A percentile compares a stretch with the other conserved stretches of the same genome.
Evolutionary conservation across 108 stramenopile genomes (phyloP).

Genomic region (Nitzschia palea): DNA sequence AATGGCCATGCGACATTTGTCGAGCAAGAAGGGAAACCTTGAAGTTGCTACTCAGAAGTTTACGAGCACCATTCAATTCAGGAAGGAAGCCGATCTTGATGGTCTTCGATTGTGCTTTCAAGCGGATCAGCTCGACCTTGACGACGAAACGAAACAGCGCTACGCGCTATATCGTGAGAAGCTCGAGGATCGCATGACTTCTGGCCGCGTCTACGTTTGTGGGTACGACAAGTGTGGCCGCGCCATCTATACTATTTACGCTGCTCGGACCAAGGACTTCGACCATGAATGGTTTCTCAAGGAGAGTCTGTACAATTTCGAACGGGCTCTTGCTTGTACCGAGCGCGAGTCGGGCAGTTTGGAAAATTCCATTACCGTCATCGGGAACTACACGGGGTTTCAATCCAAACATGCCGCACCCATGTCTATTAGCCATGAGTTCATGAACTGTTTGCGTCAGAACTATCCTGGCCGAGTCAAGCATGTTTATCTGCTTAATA

Average conservation of each 20-base stretch:
- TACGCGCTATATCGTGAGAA: constrained; percentile 29
- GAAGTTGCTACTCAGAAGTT: constrained; percentile 27
- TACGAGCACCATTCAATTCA: constrained; percentile 27
- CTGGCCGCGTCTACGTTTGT: constrained; percentile 28
- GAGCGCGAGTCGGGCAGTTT: constrained; percentile 33
- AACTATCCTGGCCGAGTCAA: constrained; percentile 46
- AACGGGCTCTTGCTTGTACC: constrained; percentile 44
- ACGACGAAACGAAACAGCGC: constrained; percentile 5
- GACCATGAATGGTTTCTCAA: constrained; percentile 44
- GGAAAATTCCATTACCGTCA: constrained; percentile 31
- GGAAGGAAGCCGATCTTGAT: constrained; percentile 34
- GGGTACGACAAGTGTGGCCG: constrained; percentile 45
- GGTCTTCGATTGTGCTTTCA: constrained; percentile 42
- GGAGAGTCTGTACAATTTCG: constrained; percentile 47
- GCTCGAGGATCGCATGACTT: constrained; percentile 25
- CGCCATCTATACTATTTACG: constrained; percentile 43
- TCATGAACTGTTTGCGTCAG: constrained; percentile 35
- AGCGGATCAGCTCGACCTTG: constrained; percentile 16
- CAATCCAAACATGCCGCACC: constrained; percentile 32
- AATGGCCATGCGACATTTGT: constrained; percentile 24
- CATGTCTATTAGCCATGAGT: constrained; percentile 23
- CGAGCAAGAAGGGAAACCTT: constrained; percentile 20
- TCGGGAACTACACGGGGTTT: constrained; percentile 44
- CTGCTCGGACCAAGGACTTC: constrained; percentile 34
- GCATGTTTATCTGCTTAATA: constrained; percentile 38